phyloP scores from a whole-genome alignment of 2,329 filamentous ascomycete genomes.

The Alternaria infectoria region DNA sequence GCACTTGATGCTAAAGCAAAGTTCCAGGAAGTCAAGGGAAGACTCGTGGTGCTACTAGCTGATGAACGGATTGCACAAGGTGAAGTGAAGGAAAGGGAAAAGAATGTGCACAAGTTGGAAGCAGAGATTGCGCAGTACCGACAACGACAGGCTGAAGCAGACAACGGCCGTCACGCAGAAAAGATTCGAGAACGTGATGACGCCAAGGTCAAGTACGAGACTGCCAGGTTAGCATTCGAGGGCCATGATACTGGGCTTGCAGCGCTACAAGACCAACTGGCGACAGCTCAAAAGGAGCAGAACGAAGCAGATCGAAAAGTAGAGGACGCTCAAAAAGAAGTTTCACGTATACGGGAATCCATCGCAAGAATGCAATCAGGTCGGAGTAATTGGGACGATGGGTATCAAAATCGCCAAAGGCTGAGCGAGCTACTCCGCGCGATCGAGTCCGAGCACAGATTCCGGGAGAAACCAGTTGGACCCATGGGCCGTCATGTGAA shows the following conservation, averaged over 20 bases:
- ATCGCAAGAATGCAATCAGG: conserved; percentile 61
- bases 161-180: conserved; percentile 71
- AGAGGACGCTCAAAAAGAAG: conserved; percentile 53
- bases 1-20: conserved; percentile 58
- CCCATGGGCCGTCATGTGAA: conserved; percentile 81
- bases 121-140: conserved; percentile 62
- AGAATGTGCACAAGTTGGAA: conserved; percentile 50
- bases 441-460: conserved; percentile 74
- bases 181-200: conserved; percentile 66
- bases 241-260: conserved; percentile 49
- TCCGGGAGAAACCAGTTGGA: conserved; percentile 76
- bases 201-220: conserved; percentile 59
- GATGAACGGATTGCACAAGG: conserved; percentile 71
- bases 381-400: conserved; percentile 65
- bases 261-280: conserved; percentile 46
- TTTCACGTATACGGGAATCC: conserved; percentile 58
- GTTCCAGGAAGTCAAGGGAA: conserved; percentile 60
- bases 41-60: conserved; percentile 58
- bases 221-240: conserved; percentile 53
- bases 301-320: conserved; percentile 28
- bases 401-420: conserved; percentile 62
- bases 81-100: conserved; percentile 62
- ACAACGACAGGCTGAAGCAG: conserved; percentile 64
- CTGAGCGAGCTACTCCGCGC: conserved; percentile 69
- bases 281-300: conserved; percentile 36